Base-by-base conservation (phyloP, 441 rosid species). In the Gossypium laxum region DNA sequence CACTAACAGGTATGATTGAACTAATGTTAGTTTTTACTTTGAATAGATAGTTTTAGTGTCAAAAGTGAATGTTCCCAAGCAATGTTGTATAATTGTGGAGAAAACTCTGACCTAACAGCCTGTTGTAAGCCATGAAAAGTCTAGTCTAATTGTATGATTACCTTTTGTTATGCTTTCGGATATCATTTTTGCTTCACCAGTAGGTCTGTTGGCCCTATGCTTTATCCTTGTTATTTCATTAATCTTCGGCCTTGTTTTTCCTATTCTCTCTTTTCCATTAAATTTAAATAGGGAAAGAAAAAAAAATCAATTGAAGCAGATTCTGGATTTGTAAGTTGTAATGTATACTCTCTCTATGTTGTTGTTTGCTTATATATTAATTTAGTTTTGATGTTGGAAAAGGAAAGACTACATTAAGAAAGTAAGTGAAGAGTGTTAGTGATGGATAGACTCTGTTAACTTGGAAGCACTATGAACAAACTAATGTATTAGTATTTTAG, bases 1-100 rank as follows among this genome's bases (percentile, higher is more conserved):
- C 57, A 55, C 60, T 74, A 24, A 14, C 64, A 14, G 26, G 11
- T 57, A 47, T 24, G 19, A 14, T 34, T 10, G 34, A 17, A 24
- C 4, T 8, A 22, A 43, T 66, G 18, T 47, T 48, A 1, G 56
- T 17, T 56, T 78, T 69, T 72, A 68, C 75, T 30, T 22, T 28
- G 56, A 54, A 50, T 69, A 54, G 57, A 26, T 73, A 70, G 60
- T 70, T 43, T 43, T 69, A 50, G 69, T 11, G 41, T 30, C 34
- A 30, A 30, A 30, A 30, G 34, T 30, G 28, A n/a, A 24, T 71
- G 74, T 70, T 38, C 28, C 61, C 58, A 38, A 34, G 47, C 12
- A 45, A 41, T 72, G 65, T 56, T 75, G 78, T 77, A 82, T 65
- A 75, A 24, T 47, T 47, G 74, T 77, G 73, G 64, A 74, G 63